A percentile compares a stretch with the other conserved stretches of the same genome.
Evolutionary conservation across 106 monocot species (phyloP).

Genomic region (Dendrobium catenatum): DNA sequence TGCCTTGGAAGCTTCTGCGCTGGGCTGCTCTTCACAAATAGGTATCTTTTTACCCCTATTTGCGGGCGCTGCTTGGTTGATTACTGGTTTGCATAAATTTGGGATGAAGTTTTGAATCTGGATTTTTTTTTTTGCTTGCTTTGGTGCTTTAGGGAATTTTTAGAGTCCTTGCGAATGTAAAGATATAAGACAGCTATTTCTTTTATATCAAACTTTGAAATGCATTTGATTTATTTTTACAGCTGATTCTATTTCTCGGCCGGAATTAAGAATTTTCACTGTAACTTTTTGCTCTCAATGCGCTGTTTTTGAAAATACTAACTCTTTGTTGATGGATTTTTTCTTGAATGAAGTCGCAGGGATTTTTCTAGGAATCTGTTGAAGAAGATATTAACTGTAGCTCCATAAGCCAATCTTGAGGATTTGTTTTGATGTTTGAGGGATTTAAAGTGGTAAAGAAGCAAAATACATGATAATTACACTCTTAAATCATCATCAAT

Average conservation of each 20-base stretch:
- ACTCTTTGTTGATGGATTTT: too few relatives aligned
- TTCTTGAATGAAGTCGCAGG: too few relatives aligned
- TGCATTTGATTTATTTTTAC: neutral
- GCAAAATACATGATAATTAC: too few relatives aligned
- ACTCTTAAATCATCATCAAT: too few relatives aligned
- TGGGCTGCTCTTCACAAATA: constrained; percentile 44
- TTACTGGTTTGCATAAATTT: constrained; percentile 15
- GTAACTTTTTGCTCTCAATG: neutral
- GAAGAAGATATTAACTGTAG: too few relatives aligned
- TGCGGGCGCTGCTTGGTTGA: constrained; percentile 22
- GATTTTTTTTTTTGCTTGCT: neutral
- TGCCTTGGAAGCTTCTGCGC: constrained; percentile 45
- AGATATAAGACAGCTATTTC: neutral
- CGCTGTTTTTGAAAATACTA: too few relatives aligned
- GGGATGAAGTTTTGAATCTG: constrained; percentile 1
- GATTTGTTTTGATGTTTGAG: too few relatives aligned
- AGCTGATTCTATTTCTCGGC: neutral
- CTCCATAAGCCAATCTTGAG: too few relatives aligned
- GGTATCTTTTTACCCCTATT: constrained; percentile 16
- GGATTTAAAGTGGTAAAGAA: too few relatives aligned
- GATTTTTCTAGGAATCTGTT: too few relatives aligned
- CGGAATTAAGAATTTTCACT: too few relatives aligned
- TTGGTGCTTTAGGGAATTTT: constrained; percentile 14
- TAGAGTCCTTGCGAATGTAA: neutral
- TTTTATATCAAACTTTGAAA: neutral